Evolutionary conservation across 179 eudicot genomes (phyloP).

Genomic region (Silene noctiflora): DNA sequence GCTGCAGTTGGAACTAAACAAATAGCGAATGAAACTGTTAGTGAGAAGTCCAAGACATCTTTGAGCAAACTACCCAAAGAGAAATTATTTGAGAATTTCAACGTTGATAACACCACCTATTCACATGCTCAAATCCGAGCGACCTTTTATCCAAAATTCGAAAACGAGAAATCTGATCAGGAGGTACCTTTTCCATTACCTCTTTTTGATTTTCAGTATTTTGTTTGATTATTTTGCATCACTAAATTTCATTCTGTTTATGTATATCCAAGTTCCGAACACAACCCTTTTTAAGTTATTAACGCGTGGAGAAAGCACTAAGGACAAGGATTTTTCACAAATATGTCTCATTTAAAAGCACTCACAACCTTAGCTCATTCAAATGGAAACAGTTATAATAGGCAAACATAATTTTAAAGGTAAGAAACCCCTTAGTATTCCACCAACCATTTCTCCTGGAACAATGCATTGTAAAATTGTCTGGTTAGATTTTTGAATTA

Average conservation of each 20-base stretch:
- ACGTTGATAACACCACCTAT: conserved; percentile 66
- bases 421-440: background rate
- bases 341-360: background rate
- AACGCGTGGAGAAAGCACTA: background rate
- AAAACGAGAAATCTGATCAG: conserved; percentile 97
- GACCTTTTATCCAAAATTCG: conserved; percentile 94
- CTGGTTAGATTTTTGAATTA: background rate
- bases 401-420: background rate
- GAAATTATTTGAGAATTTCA: conserved; percentile 55
- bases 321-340: background rate
- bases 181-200: conserved; percentile 48
- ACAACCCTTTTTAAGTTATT: background rate
- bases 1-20: conserved; percentile 10
- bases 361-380: background rate
- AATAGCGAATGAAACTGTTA: conserved; percentile 27
- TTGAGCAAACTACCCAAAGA: conserved; percentile 36
- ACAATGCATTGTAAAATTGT: background rate
- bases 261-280: background rate
- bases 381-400: background rate
- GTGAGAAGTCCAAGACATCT: conserved; percentile 27
- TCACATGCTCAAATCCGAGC: conserved; percentile 84
- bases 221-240: conserved; percentile 2
- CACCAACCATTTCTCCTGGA: background rate
- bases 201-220: background rate
- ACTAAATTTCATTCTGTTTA: background rate